Evolutionary conservation across 371 early-diverging fungal genomes (phyloP).

Genomic region (Syncephalastrum contaminatum): DNA sequence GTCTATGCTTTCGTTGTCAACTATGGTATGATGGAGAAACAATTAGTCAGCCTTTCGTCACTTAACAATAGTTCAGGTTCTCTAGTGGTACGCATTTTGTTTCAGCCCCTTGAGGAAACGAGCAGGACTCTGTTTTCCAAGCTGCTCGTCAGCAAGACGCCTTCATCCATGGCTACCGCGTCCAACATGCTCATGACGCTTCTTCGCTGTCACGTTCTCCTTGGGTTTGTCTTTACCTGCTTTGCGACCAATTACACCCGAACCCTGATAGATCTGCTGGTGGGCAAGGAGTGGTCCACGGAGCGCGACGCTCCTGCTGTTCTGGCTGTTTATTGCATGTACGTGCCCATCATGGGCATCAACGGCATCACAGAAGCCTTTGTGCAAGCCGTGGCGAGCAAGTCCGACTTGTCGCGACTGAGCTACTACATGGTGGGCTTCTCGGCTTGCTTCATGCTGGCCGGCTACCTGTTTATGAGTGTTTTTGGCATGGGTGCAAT

Average conservation of each 20-base stretch:
- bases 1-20: constrained; percentile 84
- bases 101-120: constrained; percentile 93
- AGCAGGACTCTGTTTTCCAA: constrained; percentile 81
- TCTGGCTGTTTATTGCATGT: constrained; percentile 78
- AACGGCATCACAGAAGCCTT: constrained; percentile 96
- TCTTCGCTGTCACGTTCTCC: constrained; percentile 74
- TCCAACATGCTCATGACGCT: constrained; percentile 60
- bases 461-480: constrained; percentile 61
- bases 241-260: constrained; percentile 86
- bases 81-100: constrained; percentile 84
- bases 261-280: constrained; percentile 69
- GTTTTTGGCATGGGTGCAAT: constrained; percentile 62
- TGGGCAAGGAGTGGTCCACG: constrained; percentile 63
- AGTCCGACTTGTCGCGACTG: constrained; percentile 56
- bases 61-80: constrained; percentile 59
- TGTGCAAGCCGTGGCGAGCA: constrained; percentile 81
- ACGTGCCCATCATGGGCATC: constrained; percentile 91
- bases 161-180: constrained; percentile 23
- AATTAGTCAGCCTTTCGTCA: background rate
- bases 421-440: constrained; percentile 77
- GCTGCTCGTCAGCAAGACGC: constrained; percentile 25
- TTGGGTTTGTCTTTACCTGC: constrained; percentile 77
- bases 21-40: constrained; percentile 61
- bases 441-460: constrained; percentile 67
- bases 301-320: constrained; percentile 52